Base-by-base conservation (phyloP, 2,329 filamentous ascomycete genomes). In the Clonostachys solani region DNA sequence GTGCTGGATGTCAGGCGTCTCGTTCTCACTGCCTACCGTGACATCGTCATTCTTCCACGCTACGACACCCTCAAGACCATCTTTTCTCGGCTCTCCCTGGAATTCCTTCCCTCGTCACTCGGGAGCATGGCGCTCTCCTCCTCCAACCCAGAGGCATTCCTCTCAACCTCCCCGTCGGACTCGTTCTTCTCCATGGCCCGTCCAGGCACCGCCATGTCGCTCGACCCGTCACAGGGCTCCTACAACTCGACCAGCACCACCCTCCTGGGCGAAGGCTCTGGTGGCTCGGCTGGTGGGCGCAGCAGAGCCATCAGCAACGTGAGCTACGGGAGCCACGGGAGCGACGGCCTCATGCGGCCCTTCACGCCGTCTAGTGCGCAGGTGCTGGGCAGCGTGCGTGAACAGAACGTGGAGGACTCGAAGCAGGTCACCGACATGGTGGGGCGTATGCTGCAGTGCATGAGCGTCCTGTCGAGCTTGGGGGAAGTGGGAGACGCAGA, bases 371-470 rank as follows among this genome's bases (percentile, higher is more conserved):
- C 67, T 44, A n/a, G 59, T 48, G 52, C 64, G 42, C 61, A 66
- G 42, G 60, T 61, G 5, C 60, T 71, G 18, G 66, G 63, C 46
- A 73, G 69, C 50, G 62, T 76, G 43, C 73, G 75, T 47, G 76
- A 83, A 58, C 78, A 81, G 57, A 82, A 82, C 59, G 70, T 81
- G 13, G 80, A 85, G 62, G 81, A 87, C 58, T 86, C 83, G 43
- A 80, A 89, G 61, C 83, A 94, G 60, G 83, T 97, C 46, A 96
- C 94, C 1, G 92, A 97, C 56, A 96, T 92, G 56, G 92, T 96
- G 1, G 94, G 91, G 0, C 78, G 92, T 44, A 95, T 99, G 89
- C 74, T 99, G 52, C 94, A 99, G 71, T 99, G 94, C 65, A 86
- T 97, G 66, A 92, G 87, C 62, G 91, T 99, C 8, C 74, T 99